A percentile compares a stretch with the other conserved stretches of the same genome.
These are phyloP conservation scores for Camellia granthamiana DNA, from an alignment of 148 eudicot genomes.

Conservation along the genomic window DNA sequence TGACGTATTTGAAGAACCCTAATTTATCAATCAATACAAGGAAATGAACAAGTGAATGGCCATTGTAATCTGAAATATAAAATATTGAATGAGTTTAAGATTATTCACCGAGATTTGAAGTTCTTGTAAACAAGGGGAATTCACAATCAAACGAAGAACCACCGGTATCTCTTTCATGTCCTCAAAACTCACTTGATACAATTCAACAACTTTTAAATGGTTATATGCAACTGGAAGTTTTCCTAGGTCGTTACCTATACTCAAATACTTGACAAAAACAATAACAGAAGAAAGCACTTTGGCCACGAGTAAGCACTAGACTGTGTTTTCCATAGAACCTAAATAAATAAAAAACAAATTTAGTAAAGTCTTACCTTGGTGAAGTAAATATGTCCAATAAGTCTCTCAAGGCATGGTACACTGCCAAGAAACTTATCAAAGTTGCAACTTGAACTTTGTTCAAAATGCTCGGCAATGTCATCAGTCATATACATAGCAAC, in stretches of 20 bases:
- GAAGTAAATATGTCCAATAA: conserved; percentile 56
- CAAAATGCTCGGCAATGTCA: conserved; percentile 50
- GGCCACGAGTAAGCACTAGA: background rate
- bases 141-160: conserved; percentile 73
- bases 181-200: conserved; percentile 87
- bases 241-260: conserved; percentile 70
- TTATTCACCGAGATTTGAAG: conserved; percentile 87
- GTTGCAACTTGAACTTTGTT: conserved; percentile 50
- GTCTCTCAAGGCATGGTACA: conserved; percentile 47
- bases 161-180: conserved; percentile 82
- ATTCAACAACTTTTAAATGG: conserved; percentile 58
- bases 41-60: background rate
- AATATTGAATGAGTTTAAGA: background rate
- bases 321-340: too few relatives aligned
- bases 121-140: conserved; percentile 72
- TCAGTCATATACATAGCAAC: conserved; percentile 53
- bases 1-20: conserved; percentile 71
- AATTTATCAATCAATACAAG: conserved; percentile 4
- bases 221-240: conserved; percentile 38
- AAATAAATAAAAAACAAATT: background rate
- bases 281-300: background rate
- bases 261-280: conserved; percentile 51
- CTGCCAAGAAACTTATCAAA: conserved; percentile 53
- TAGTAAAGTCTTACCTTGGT: conserved; percentile 42
- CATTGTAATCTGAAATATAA: background rate